Evolutionary conservation across 2,329 filamentous ascomycete species (phyloP), one percentile per base, ranked within the genome.

Genomic region (Sporothrix globosa): DNA sequence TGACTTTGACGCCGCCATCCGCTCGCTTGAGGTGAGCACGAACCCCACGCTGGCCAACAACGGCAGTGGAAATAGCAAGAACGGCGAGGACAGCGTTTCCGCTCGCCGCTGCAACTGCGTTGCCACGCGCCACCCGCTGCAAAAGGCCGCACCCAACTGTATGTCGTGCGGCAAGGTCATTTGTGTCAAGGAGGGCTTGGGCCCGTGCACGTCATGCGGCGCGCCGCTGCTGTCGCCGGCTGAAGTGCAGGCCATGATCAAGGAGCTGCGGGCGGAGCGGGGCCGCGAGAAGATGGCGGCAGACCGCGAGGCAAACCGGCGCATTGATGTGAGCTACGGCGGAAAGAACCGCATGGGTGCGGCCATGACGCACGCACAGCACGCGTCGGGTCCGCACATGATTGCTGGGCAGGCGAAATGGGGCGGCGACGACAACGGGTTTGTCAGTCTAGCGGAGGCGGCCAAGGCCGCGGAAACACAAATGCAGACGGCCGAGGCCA

Each of bases 91-190:
- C 9, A 84, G 86, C 72, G 83, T 88, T 34, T 81, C 82, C 11
- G 84, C 88, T 67, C 87, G 91, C 7, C 89, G 88, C 70, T 99
- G 96, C 80, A 91, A 91, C 75, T 99, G 96, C 79, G 93, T 96
- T 76, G 96, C 92, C 0, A 89, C 91, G 0, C 88, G 92, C 1
- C 96, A 99, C 79, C 92, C 95, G 0, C 86, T 98, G 2, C 90
- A 97, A 58, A 88, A 88, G n/a, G 93, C 95, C 0, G 93, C 94
- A 0, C 96, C 96, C 0, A 99, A 98, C 78, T 99, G 96, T 78
- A 82, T 96, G 19, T 90, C 87, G 58, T 99, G 96, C 76, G 96
- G 96, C 71, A 98, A 98, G 79, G 93, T 99, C 14, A 90, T 98
- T 69, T 99, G 96, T 78, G 88, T 97, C 30, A 94, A 96, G 76